phyloP scores from a whole-genome alignment of 306 rosid species.

The Begonia fuchsioides region DNA sequence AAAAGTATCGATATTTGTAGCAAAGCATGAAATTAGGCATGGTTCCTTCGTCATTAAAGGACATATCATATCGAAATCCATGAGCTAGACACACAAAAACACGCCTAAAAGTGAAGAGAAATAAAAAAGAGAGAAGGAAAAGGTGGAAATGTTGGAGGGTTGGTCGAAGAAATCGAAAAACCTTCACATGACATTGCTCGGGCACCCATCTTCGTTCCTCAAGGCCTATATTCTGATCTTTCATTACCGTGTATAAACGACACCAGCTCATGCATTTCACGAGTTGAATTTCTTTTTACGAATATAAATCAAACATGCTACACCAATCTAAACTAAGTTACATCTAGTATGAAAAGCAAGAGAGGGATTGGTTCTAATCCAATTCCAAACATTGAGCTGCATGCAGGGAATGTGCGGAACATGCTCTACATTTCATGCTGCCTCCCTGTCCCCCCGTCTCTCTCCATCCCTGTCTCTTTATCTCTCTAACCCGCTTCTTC shows the following conservation, averaged over 20 bases:
- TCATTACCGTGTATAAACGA: too few species aligned
- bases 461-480: slow-evolving; percentile 32
- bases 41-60: slow-evolving; percentile 9
- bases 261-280: too few species aligned
- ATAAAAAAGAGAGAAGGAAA: slow-evolving; percentile 10
- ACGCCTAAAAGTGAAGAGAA: slow-evolving; percentile 15
- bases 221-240: too few species aligned
- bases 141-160: slow-evolving; percentile 1
- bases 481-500: slow-evolving; percentile 5
- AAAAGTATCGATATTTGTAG: too few species aligned
- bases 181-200: not conserved
- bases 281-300: too few species aligned
- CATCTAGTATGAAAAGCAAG: not conserved
- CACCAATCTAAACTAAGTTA: too few species aligned
- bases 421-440: slow-evolving; percentile 71
- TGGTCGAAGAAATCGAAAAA: not conserved
- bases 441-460: slow-evolving; percentile 67
- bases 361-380: too few species aligned
- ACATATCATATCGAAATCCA: too few species aligned
- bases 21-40: slow-evolving; percentile 2
- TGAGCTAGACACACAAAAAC: too few species aligned
- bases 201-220: too few species aligned
- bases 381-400: too few species aligned
- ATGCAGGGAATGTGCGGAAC: slow-evolving; percentile 98
- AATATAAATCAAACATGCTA: too few species aligned